Evolutionary conservation across 1,284 basidiomycete genomes (phyloP).

Genomic region (Ceratobasidium sp.): DNA sequence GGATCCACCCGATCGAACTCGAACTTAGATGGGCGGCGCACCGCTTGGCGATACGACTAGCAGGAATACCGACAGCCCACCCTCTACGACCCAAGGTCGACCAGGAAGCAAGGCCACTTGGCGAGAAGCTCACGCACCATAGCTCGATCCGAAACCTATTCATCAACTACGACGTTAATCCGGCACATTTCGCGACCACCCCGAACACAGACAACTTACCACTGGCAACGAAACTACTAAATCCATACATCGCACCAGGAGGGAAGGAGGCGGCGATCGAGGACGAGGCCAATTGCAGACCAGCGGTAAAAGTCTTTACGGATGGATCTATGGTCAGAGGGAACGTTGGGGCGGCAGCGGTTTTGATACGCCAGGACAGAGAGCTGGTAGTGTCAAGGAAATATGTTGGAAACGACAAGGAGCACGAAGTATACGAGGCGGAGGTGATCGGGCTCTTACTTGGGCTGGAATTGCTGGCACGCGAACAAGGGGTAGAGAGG

Average conservation of each 20-base stretch:
- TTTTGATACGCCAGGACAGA: not conserved
- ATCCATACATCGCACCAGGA: not conserved
- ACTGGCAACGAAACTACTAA: not conserved
- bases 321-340: conserved; percentile 28
- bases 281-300: not conserved
- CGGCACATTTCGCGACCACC: not conserved
- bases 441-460: conserved; percentile 38
- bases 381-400: not conserved
- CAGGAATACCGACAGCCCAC: not conserved
- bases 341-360: conserved; percentile 22
- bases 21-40: not conserved
- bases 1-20: not conserved
- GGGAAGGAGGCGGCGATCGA: not conserved
- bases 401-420: conserved; percentile 7
- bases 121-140: not conserved
- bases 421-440: conserved; percentile 41
- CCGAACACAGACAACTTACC: not conserved
- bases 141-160: not conserved
- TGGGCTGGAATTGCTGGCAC: conserved; percentile 18
- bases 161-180: not conserved
- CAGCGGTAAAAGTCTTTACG: conserved; percentile 10
- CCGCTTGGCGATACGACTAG: conserved; percentile 1
- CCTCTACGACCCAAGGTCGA: not conserved
- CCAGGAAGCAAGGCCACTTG: not conserved
- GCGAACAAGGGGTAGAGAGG: not conserved